Base-by-base conservation (phyloP, 2,329 filamentous ascomycete genomes). In the Alternaria angustiovoidea region DNA sequence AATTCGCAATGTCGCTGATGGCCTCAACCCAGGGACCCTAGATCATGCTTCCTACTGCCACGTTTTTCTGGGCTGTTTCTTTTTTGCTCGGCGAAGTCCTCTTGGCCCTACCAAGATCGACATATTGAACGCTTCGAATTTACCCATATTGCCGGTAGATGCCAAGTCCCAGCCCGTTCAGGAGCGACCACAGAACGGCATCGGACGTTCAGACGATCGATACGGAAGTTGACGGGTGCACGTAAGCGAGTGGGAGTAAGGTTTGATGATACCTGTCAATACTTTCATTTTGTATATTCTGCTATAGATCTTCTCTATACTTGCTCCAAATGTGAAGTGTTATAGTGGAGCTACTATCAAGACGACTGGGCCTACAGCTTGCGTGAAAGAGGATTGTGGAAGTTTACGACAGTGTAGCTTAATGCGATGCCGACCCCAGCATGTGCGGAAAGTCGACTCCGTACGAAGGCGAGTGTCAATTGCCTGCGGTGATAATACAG, bases 121-220 rank as follows among this genome's bases (percentile, higher is more conserved):
- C 53, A 55, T 63, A 51, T 44, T 24, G 38, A 26, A 52, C 39
- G 38, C 39, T 34, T 39, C 30, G 42, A 32, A 63, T 60, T 62
- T 60, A 65, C 18, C 62, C 62, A 60, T 51, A 60, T 55, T 60
- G 54, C 53, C 53, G 57, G 57, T 30, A 56, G n/a, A 18, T 38
- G 22, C 36, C 26, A 38, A 54, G 49, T 34, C 48, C 46, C 32
- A 28, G 53, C 51, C 56, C 42, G 32, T 43, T 34, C 32, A 57
- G 48, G 24, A 52, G 49, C 53, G 38, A 52, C 47, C n/a, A 32
- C 32, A 41, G 43, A 26, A 59, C 51, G 43, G 38, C 30, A 22
- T 30, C 43, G 24, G 32, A 18, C 26, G 20, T 43, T 53, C 46
- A 46, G 14, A 51, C 14, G 41, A 32, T 51, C 22, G 8, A 30